Percentiles rank a stretch among this genome's conserved stretches.
Conservation (phyloP, 1,284 basidiomycete genomes). For the Sporisorium scitamineum region DNA sequence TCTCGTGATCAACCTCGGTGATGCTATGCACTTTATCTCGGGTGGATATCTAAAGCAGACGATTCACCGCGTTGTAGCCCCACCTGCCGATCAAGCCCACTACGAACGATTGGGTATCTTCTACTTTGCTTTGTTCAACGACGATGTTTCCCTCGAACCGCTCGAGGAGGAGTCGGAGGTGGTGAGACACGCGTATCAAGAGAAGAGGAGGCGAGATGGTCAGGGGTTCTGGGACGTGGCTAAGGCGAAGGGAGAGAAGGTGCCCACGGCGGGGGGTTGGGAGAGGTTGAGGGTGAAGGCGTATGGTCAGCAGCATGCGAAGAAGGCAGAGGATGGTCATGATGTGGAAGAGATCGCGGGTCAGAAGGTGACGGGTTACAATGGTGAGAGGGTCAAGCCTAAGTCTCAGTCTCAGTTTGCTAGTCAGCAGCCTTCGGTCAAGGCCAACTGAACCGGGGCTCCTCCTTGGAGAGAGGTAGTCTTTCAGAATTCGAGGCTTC, state of each 20-base stretch:
- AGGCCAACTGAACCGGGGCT: conserved; percentile 38
- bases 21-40: conserved; percentile 65
- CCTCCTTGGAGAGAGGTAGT: no score
- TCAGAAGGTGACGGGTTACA: conserved; percentile 59
- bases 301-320: conserved; percentile 63
- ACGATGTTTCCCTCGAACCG: conserved; percentile 66
- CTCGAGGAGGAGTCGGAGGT: conserved; percentile 66
- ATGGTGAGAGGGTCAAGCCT: conserved; percentile 38
- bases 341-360: conserved; percentile 65
- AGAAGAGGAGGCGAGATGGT: conserved; percentile 11
- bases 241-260: conserved; percentile 35
- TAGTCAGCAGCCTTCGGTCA: conserved; percentile 7
- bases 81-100: conserved; percentile 70
- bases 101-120: conserved; percentile 70
- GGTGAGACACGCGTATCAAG: conserved; percentile 48
- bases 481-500: conserved; percentile 21
- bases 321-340: conserved; percentile 64
- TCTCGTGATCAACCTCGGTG: conserved; percentile 67
- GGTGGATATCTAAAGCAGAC: conserved; percentile 69
- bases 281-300: conserved; percentile 64
- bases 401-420: conserved; percentile 4
- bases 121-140: conserved; percentile 70
- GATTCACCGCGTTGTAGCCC: conserved; percentile 70
- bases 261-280: conserved; percentile 67
- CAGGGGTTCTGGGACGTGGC: conserved; percentile 57